Conservation (phyloP, 2,329 filamentous ascomycete species). For the Cercospora beticola region DNA sequence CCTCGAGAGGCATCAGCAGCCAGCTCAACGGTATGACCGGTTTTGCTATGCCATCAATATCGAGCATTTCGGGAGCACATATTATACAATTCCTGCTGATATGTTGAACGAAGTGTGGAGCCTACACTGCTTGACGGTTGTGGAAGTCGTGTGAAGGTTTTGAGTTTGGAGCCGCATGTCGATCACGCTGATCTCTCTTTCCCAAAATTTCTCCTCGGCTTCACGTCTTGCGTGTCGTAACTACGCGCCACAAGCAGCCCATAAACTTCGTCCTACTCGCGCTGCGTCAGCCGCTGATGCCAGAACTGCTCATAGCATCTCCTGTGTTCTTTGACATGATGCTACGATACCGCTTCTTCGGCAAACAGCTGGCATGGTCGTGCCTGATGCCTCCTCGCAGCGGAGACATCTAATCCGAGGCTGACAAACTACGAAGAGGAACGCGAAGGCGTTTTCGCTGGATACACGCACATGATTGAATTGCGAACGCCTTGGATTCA, state of each 20-base stretch:
- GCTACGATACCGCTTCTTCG: neutral
- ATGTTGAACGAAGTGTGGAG: neutral
- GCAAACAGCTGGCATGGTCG: neutral
- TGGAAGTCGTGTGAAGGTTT: neutral
- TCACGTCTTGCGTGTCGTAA: neutral
- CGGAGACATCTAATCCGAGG: neutral
- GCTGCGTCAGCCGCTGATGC: constrained; percentile 1
- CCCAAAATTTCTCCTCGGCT: neutral
- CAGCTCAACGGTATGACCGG: neutral
- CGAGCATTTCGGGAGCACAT: neutral
- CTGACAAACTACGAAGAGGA: no score
- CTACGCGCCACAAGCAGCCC: neutral
- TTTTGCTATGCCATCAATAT: neutral
- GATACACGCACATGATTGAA: no score
- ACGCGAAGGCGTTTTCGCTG: no score
- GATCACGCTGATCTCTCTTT: constrained; percentile 1
- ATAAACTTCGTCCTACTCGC: neutral
- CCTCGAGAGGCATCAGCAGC: neutral
- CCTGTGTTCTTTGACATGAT: neutral
- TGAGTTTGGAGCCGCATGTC: neutral
- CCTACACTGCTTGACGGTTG: neutral
- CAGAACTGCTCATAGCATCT: neutral
- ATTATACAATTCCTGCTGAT: neutral
- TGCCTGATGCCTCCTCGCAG: neutral
- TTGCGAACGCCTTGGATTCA: no score